These are phyloP conservation scores for Globisporangium solare DNA, from an alignment of 352 stramenopile species.

Conservation along the genomic window DNA sequence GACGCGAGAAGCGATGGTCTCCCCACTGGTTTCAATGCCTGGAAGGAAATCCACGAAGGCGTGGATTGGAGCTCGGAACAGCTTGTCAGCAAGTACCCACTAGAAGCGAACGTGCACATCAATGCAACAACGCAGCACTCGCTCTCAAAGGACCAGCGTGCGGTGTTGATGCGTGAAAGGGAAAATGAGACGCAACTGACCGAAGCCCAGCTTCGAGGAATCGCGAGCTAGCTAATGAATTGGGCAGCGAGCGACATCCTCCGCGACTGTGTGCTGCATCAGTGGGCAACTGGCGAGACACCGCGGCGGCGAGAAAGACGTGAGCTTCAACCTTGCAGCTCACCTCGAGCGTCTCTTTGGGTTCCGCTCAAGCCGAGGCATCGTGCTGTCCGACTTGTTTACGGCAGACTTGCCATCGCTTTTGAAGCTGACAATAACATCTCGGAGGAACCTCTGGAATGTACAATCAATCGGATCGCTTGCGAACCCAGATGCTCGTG, in stretches of 20 bases:
- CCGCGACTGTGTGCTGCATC: slow-evolving; percentile 32
- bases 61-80: slow-evolving; percentile 47
- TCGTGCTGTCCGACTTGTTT: slow-evolving; percentile 8
- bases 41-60: slow-evolving; percentile 57
- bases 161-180: slow-evolving; percentile 26
- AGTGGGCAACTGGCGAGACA: slow-evolving; percentile 46
- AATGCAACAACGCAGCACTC: slow-evolving; percentile 16
- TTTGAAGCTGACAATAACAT: slow-evolving; percentile 13
- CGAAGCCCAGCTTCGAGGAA: slow-evolving; percentile 30
- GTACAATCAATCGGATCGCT: slow-evolving; percentile 30
- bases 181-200: slow-evolving; percentile 23
- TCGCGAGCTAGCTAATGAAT: slow-evolving; percentile 45
- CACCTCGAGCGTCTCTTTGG: slow-evolving; percentile 26
- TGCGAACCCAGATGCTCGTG: slow-evolving; percentile 32
- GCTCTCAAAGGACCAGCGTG: slow-evolving; percentile 20
- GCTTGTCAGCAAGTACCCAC: slow-evolving; percentile 33
- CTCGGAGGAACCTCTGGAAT: slow-evolving; percentile 44
- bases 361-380: slow-evolving; percentile 11
- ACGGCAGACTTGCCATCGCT: slow-evolving; percentile 6
- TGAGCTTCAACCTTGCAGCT: slow-evolving; percentile 21
- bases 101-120: slow-evolving; percentile 15
- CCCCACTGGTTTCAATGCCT: slow-evolving; percentile 46
- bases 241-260: slow-evolving; percentile 43
- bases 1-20: slow-evolving; percentile 22
- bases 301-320: slow-evolving; percentile 26